Evolutionary conservation across 225 moss, liverwort and hornwort genomes (phyloP).

Genomic region (Asterella californica): DNA sequence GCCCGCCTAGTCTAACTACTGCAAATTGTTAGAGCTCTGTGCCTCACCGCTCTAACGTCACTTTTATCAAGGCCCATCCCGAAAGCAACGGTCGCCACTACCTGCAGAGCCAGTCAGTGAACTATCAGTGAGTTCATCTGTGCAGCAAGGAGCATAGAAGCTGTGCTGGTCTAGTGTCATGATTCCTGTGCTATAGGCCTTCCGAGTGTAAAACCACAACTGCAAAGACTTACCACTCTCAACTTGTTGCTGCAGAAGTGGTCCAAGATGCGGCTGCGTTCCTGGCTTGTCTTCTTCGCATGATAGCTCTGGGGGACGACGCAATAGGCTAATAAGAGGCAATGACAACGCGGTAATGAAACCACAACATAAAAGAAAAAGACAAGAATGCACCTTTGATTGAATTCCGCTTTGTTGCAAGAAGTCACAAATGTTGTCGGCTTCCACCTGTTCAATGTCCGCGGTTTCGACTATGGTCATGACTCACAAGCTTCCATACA

Average conservation of each 20-base stretch:
- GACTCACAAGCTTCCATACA: background rate
- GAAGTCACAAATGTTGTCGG: conserved; percentile 67
- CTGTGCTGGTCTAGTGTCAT: background rate
- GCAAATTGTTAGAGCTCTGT: too few species aligned
- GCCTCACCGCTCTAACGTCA: conserved; percentile 77
- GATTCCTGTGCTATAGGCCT: background rate
- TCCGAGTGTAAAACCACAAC: too few species aligned
- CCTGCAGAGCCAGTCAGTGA: conserved; percentile 46
- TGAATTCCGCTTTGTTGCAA: conserved; percentile 74
- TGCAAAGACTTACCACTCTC: conserved; percentile 62
- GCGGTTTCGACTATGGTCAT: background rate
- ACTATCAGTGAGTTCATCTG: background rate
- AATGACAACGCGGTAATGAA: background rate
- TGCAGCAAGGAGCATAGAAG: background rate
- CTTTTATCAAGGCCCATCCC: conserved; percentile 99
- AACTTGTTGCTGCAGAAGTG: conserved; percentile 73
- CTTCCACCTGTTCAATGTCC: conserved; percentile 55
- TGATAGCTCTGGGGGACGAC: conserved; percentile 75
- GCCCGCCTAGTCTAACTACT: too few species aligned
- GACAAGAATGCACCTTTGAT: conserved; percentile 53
- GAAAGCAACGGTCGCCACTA: conserved; percentile 93
- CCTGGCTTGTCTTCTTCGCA: conserved; percentile 59
- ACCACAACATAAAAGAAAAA: background rate
- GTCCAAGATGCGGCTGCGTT: conserved; percentile 66
- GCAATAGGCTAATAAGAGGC: background rate